A percentile compares a stretch with the other conserved stretches of the same genome.
Evolutionary conservation across 2,329 filamentous ascomycete species (phyloP).

Genomic region (Aspergillus proliferans): DNA sequence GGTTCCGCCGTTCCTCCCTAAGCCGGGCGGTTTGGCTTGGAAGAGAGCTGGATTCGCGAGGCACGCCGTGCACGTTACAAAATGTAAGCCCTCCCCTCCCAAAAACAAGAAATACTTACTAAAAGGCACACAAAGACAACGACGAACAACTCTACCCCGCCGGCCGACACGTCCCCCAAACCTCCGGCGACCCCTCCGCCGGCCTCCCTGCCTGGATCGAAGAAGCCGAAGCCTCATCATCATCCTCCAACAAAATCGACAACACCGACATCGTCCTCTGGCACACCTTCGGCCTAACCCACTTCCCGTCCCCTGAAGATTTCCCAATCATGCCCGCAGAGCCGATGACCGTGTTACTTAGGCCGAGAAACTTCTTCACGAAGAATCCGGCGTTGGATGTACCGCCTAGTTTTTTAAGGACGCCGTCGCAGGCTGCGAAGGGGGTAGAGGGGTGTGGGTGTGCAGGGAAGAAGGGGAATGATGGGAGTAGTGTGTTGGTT

Average conservation of each 20-base stretch:
- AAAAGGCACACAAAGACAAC: conserved; percentile 47
- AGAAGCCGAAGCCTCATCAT: conserved; percentile 33
- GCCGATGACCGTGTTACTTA: conserved; percentile 72
- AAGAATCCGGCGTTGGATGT: conserved; percentile 76
- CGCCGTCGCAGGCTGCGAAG: conserved; percentile 61
- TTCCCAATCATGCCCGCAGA: conserved; percentile 88
- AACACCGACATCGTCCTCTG: conserved; percentile 85
- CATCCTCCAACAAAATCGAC: conserved; percentile 62
- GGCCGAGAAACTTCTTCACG: conserved; percentile 76
- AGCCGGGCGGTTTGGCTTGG: conserved; percentile 75
- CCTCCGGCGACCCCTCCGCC: conserved; percentile 67
- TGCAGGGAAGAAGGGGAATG: conserved; percentile 22
- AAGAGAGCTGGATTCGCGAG: conserved; percentile 83
- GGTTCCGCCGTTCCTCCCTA: conserved; percentile 70
- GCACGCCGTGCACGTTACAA: conserved; percentile 82
- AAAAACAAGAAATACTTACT: not conserved
- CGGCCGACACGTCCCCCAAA: conserved; percentile 81
- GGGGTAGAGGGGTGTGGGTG: conserved; percentile 30
- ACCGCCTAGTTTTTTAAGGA: conserved; percentile 65
- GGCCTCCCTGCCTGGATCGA: conserved; percentile 72
- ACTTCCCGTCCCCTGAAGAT: conserved; percentile 84
- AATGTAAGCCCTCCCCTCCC: conserved; percentile 55
- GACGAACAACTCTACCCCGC: conserved; percentile 81
- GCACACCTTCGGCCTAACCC: conserved; percentile 88
- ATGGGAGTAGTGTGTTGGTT: conserved; percentile 35